A percentile compares a stretch with the other conserved stretches of the same genome.
phyloP scores from a whole-genome alignment of 345 rosid species.

The Mercurialis annua region DNA sequence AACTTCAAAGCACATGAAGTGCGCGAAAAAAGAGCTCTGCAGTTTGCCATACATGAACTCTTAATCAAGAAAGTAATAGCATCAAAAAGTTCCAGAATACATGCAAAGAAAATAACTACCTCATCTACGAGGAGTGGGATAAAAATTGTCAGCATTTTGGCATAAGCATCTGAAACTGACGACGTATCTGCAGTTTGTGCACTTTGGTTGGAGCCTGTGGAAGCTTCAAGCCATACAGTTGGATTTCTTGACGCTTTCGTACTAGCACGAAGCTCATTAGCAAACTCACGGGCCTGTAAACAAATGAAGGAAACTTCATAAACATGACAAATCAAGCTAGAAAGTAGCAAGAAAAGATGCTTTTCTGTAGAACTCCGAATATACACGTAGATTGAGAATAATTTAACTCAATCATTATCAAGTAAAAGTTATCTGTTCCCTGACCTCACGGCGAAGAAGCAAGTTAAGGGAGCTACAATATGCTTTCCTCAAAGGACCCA shows the following conservation, averaged over 20 bases:
- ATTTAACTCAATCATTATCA: neutral
- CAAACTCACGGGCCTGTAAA: constrained; percentile 93
- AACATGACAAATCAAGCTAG: neutral
- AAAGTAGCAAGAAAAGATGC: neutral
- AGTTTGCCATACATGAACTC: constrained; percentile 22
- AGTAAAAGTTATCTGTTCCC: constrained; percentile 23
- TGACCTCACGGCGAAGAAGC: constrained; percentile 98
- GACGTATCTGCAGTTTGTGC: constrained; percentile 68
- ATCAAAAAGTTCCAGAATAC: constrained; percentile 13
- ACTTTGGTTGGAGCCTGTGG: constrained; percentile 76
- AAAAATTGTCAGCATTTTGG: constrained; percentile 92
- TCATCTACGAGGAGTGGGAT: constrained; percentile 98
- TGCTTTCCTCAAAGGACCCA: constrained; percentile 91
- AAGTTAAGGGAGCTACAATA: constrained; percentile 95
- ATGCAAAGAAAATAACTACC: constrained; percentile 39
- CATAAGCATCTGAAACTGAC: constrained; percentile 94
- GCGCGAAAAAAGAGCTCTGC: constrained; percentile 99
- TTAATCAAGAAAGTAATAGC: constrained; percentile 13
- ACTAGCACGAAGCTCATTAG: constrained; percentile 99
- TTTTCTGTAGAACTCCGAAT: neutral
- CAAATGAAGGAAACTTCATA: constrained; percentile 9
- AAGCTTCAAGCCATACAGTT: constrained; percentile 92
- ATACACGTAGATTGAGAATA: neutral
- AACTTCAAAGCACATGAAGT: constrained; percentile 99
- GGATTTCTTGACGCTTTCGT: constrained; percentile 96